phyloP scores from a whole-genome alignment of 371 early-diverging fungal genomes.

The Mortierella sp. region DNA sequence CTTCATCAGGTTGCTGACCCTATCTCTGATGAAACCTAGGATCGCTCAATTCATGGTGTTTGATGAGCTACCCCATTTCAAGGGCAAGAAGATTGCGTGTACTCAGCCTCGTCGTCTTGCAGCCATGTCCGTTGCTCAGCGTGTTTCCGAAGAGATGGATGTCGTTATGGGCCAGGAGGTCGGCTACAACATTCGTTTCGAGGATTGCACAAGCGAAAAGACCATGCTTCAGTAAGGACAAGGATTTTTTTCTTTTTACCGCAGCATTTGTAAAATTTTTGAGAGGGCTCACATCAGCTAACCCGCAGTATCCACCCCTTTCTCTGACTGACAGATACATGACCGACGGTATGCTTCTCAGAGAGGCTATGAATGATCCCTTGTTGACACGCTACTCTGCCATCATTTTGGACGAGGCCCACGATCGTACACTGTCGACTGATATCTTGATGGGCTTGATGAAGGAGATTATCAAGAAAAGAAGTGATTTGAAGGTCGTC shows the following conservation, averaged over 20 bases:
- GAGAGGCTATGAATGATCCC: constrained; percentile 97
- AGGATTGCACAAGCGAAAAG: constrained; percentile 84
- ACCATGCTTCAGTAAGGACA: constrained; percentile 84
- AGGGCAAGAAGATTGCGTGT: constrained; percentile 92
- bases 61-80: constrained; percentile 90
- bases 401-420: constrained; percentile 98
- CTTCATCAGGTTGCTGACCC: not conserved
- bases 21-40: constrained; percentile 46
- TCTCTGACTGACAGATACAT: constrained; percentile 67
- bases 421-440: constrained; percentile 96
- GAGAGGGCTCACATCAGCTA: not conserved
- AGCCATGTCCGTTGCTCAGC: constrained; percentile 96
- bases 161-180: constrained; percentile 91
- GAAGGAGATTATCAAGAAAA: constrained; percentile 76
- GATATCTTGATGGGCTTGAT: constrained; percentile 97
- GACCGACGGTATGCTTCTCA: constrained; percentile 99
- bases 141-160: constrained; percentile 96
- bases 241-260: constrained; percentile 19
- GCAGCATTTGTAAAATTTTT: constrained; percentile 24
- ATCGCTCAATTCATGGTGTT: constrained; percentile 95
- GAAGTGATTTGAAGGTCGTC: constrained; percentile 87
- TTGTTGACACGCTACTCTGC: constrained; percentile 85
- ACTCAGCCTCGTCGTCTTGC: constrained; percentile 99
- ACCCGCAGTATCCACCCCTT: not conserved
- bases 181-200: constrained; percentile 98